phyloP scores from a whole-genome alignment of 805 yeast genomes.

The Naumovozyma castellii region DNA sequence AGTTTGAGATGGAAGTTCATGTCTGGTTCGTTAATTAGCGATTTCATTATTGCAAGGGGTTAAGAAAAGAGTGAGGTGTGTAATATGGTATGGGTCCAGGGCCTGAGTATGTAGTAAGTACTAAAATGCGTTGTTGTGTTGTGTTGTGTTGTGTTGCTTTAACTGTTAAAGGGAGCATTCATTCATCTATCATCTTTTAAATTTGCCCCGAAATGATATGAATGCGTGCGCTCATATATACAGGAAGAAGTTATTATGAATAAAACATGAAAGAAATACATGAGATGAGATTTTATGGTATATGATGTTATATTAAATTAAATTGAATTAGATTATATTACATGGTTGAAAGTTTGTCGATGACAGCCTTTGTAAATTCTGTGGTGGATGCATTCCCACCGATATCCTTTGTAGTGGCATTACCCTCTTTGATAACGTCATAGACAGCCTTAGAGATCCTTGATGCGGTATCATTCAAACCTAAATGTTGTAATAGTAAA shows the following conservation, averaged over 20 bases:
- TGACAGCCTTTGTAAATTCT: conserved; percentile 88
- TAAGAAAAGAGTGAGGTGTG: background rate
- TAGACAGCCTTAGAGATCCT: conserved; percentile 83
- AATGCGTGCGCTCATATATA: too few species aligned
- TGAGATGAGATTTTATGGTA: background rate
- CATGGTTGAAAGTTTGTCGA: conserved; percentile 45
- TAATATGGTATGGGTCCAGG: too few species aligned
- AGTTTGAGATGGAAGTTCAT: conserved; percentile 41
- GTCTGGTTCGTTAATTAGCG: conserved; percentile 27
- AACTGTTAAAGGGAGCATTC: background rate
- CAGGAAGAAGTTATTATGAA: too few species aligned
- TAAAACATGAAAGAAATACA: too few species aligned
- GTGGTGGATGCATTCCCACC: conserved; percentile 87
- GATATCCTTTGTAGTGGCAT: conserved; percentile 75
- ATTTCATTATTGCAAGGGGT: background rate
- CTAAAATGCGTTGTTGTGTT: too few species aligned
- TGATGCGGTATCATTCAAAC: conserved; percentile 75
- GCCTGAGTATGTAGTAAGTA: too few species aligned
- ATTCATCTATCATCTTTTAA: background rate
- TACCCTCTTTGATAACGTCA: conserved; percentile 82
- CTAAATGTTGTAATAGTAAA: conserved; percentile 91
- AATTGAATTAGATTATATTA: conserved; percentile 3
- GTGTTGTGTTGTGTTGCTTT: too few species aligned
- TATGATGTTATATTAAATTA: background rate
- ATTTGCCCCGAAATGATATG: too few species aligned